These are phyloP conservation scores for Colletotrichum sp. DNA, from an alignment of 2,329 filamentous ascomycete species.

Conservation along the genomic window DNA sequence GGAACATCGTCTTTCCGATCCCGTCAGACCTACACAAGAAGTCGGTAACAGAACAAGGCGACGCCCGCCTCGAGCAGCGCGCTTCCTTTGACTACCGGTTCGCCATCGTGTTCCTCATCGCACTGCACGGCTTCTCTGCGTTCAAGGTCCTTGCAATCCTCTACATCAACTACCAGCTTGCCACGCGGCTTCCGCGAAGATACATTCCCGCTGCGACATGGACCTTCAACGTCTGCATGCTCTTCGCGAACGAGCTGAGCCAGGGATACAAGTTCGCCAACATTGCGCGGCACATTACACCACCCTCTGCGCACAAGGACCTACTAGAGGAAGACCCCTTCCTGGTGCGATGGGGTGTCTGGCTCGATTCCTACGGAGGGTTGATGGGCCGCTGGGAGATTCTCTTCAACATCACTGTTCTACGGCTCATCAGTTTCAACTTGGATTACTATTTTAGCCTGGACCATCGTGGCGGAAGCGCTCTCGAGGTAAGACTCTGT, in stretches of 20 bases:
- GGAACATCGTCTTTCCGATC: constrained; percentile 61
- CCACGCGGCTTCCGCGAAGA: constrained; percentile 70
- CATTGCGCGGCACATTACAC: constrained; percentile 60
- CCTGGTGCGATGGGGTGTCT: constrained; percentile 67
- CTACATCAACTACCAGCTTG: constrained; percentile 81
- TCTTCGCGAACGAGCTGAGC: constrained; percentile 90
- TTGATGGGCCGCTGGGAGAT: constrained; percentile 93
- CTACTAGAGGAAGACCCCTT: constrained; percentile 43
- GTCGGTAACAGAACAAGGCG: constrained; percentile 47
- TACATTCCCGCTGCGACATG: constrained; percentile 82
- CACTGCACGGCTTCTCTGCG: constrained; percentile 84
- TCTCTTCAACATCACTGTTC: constrained; percentile 94
- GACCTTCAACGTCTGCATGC: constrained; percentile 83
- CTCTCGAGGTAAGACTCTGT: constrained; percentile 76
- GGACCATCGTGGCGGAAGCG: constrained; percentile 65
- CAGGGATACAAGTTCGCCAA: constrained; percentile 76
- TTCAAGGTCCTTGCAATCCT: constrained; percentile 84
- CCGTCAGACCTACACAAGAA: constrained; percentile 29
- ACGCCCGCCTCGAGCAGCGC: constrained; percentile 70
- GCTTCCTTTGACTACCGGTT: constrained; percentile 85
- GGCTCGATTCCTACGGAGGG: constrained; percentile 81
- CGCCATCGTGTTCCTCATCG: constrained; percentile 77
- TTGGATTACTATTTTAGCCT: constrained; percentile 95
- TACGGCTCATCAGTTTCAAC: constrained; percentile 95
- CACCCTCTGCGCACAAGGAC: constrained; percentile 29